Evolutionary conservation across 2,329 filamentous ascomycete genomes (phyloP).

Genomic region (Botryotinia globosa): DNA sequence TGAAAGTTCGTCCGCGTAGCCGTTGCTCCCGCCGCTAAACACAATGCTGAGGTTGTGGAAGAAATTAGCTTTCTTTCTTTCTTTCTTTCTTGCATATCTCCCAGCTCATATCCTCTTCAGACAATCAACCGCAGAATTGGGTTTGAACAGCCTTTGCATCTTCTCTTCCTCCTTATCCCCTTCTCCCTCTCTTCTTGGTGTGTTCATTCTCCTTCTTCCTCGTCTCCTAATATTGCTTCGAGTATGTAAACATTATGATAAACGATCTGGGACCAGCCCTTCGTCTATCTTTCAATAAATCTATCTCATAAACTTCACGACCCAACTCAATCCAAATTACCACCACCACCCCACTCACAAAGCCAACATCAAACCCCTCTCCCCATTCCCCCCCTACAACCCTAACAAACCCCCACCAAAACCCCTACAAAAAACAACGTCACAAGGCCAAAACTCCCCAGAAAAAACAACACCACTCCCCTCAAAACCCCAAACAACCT

Average conservation of each 20-base stretch:
- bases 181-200: neutral
- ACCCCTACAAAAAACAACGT: neutral
- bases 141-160: neutral
- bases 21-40: neutral
- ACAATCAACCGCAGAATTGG: neutral
- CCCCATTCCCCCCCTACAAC: neutral
- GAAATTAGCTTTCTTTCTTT: neutral
- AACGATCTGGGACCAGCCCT: neutral
- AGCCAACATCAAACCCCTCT: too few species aligned
- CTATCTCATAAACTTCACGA: neutral
- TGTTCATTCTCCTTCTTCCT: too few species aligned
- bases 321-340: neutral
- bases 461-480: neutral
- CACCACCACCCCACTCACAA: neutral
- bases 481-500: neutral
- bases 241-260: neutral
- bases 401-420: neutral
- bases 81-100: neutral
- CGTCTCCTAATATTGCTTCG: neutral
- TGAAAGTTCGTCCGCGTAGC: constrained; percentile 13
- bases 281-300: neutral
- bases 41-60: constrained; percentile 7
- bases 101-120: too few species aligned
- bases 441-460: neutral
- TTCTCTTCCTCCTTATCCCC: neutral